phyloP scores from a whole-genome alignment of 768 basidiomycete genomes.

The Coprinopsis sp. region DNA sequence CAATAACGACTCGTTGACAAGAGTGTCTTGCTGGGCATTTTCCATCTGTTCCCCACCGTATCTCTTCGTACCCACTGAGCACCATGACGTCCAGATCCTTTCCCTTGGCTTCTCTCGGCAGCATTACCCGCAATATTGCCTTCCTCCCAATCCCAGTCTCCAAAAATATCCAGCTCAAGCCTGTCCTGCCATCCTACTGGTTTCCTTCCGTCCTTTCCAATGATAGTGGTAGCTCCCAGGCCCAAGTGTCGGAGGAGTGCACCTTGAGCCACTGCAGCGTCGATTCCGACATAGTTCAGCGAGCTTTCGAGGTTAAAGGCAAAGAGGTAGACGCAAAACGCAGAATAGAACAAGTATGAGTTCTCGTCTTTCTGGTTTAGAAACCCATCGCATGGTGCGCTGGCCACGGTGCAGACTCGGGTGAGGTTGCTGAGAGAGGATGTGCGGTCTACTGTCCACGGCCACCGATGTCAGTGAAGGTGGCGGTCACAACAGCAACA shows the following conservation, averaged over 20 bases:
- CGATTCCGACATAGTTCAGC: slow-evolving; percentile 46
- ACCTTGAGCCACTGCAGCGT: slow-evolving; percentile 33
- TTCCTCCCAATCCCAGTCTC: slow-evolving; percentile 65
- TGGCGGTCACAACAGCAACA: neutral
- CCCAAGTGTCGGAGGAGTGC: slow-evolving; percentile 37
- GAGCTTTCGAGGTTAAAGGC: slow-evolving; percentile 73
- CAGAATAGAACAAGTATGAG: slow-evolving; percentile 63
- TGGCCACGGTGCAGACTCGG: neutral
- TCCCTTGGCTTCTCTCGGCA: slow-evolving; percentile 40
- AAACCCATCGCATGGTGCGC: slow-evolving; percentile 51
- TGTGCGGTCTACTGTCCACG: neutral
- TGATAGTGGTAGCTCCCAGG: slow-evolving; percentile 29
- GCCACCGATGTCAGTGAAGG: too few species aligned
- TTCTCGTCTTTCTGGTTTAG: slow-evolving; percentile 72
- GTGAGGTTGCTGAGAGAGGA: neutral
- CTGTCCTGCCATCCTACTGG: slow-evolving; percentile 49
- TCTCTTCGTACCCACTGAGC: slow-evolving; percentile 40
- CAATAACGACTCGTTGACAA: slow-evolving; percentile 49
- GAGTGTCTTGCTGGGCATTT: slow-evolving; percentile 27
- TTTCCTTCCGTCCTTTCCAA: slow-evolving; percentile 45
- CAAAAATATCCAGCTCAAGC: slow-evolving; percentile 61
- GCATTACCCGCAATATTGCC: slow-evolving; percentile 55
- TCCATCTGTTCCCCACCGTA: slow-evolving; percentile 21
- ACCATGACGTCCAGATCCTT: slow-evolving; percentile 37
- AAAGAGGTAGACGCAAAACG: slow-evolving; percentile 58